phyloP scores from a whole-genome alignment of 2,329 filamentous ascomycete genomes.

The Fusarium sp. region DNA sequence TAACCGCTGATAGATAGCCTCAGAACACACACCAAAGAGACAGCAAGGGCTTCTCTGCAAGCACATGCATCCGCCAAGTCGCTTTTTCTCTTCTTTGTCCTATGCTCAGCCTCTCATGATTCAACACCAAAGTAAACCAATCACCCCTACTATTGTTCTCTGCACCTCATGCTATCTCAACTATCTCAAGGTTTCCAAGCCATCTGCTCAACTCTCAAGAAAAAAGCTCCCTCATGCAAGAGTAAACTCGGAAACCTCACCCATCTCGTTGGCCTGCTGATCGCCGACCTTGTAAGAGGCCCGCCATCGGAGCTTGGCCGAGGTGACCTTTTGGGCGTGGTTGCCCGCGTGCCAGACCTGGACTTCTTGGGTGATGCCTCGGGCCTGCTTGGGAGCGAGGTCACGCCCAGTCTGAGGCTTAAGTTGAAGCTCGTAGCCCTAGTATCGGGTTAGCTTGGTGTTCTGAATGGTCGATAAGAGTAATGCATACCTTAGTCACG shows the following conservation, averaged over 20 bases:
- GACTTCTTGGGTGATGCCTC: constrained; percentile 85
- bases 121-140: constrained; percentile 1
- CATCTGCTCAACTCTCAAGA: background rate
- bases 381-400: constrained; percentile 77
- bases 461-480: background rate
- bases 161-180: background rate
- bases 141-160: background rate
- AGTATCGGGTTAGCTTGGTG: constrained; percentile 20
- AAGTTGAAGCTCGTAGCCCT: constrained; percentile 85
- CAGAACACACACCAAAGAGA: constrained; percentile 4
- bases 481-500: constrained; percentile 84
- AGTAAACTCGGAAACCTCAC: constrained; percentile 83
- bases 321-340: constrained; percentile 73
- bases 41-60: constrained; percentile 21
- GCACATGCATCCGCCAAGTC: constrained; percentile 28
- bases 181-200: constrained; percentile 4
- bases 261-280: constrained; percentile 80
- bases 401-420: constrained; percentile 86
- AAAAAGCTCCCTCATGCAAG: constrained; percentile 65
- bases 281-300: constrained; percentile 80
- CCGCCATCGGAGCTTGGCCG: constrained; percentile 92
- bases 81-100: constrained; percentile 31
- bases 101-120: constrained; percentile 10
- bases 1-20: background rate
- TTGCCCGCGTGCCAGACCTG: constrained; percentile 80